Base-by-base conservation (phyloP, 2,329 filamentous ascomycete species). In the Phaeomoniella chlamydospora region DNA sequence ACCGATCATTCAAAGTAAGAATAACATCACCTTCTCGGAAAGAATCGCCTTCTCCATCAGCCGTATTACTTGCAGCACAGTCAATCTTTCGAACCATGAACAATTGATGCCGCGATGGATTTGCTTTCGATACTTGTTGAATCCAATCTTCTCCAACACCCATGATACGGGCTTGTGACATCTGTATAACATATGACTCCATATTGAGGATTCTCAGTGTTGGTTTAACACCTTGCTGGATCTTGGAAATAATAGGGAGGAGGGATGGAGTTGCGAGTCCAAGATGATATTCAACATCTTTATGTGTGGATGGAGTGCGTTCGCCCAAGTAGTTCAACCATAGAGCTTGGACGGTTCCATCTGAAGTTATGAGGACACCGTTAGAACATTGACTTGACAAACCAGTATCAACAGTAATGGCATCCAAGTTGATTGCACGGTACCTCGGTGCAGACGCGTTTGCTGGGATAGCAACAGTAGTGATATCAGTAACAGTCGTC, bases 271-370 rank as follows among this genome's bases (percentile, higher is more conserved):
- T 92, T 12, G 84, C 81, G 37, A 96, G 72, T 34, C 90, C 90
- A 4, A 98, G 77, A 52, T 96, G 88, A 51, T 98, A 98, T 57
- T 98, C 90, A 44, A 93, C 83, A 48, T 98, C 90, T 45, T 92
- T 82, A 47, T 84, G 77, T 38, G 74, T 80, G 50, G 77, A 77
- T 1, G 76, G 69, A 4, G 74, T 80, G 19, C 88, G 78, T 59
- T 98, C 90, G 34, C 90, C 90, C 1, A 98, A 75, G 55, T 98
- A 98, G 4, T 87, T 94, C 37, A 98, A 68, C 92, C 92, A 98
- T 18, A 98, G 65, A 2, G 90, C 90, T 55, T 94, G 86, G 0
- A 98, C 87, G 4, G 83, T 86, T 15, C 90, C 90, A 47, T 94
- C 84, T 44, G 88, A 79, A 3, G 82, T 76, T 11, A 94, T 77